Conservation (phyloP, 495 filamentous ascomycete species). For the Rusavskia elegans region DNA sequence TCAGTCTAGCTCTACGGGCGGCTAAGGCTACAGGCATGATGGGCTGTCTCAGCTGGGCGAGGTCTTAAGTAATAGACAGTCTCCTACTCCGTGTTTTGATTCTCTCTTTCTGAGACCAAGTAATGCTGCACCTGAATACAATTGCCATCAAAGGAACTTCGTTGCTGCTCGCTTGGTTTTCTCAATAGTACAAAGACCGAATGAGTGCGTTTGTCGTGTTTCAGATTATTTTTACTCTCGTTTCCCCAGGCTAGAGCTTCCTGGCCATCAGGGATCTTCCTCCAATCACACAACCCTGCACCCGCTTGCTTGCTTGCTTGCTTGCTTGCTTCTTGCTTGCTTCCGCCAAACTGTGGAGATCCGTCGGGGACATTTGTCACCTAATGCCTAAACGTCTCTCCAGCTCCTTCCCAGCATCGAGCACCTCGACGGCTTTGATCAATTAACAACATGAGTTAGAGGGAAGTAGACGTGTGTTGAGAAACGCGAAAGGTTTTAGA, state of each 20-base stretch:
- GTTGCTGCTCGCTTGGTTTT: no score
- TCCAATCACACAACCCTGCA: not conserved
- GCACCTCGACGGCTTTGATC: no score
- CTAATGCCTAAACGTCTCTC: no score
- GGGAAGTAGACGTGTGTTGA: no score
- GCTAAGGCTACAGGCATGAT: not conserved
- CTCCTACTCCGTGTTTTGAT: not conserved
- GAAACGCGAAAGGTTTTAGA: no score
- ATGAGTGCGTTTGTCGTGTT: not conserved
- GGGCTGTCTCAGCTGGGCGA: no score
- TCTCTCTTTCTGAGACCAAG: not conserved
- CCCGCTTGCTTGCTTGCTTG: not conserved
- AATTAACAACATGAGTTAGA: no score
- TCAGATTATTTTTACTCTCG: not conserved
- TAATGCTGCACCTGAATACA: not conserved
- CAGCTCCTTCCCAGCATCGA: no score
- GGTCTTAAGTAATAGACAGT: not conserved
- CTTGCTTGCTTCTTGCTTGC: no score
- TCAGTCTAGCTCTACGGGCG: not conserved
- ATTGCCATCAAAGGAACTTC: not conserved
- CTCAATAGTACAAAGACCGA: no score
- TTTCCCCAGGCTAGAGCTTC: not conserved
- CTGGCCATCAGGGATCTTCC: not conserved
- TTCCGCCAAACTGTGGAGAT: not conserved
- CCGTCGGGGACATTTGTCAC: not conserved